A percentile compares a stretch with the other conserved stretches of the same genome.
These are phyloP conservation scores for Mrakia blollopis DNA, from an alignment of 768 basidiomycete genomes.

Conservation along the genomic window DNA sequence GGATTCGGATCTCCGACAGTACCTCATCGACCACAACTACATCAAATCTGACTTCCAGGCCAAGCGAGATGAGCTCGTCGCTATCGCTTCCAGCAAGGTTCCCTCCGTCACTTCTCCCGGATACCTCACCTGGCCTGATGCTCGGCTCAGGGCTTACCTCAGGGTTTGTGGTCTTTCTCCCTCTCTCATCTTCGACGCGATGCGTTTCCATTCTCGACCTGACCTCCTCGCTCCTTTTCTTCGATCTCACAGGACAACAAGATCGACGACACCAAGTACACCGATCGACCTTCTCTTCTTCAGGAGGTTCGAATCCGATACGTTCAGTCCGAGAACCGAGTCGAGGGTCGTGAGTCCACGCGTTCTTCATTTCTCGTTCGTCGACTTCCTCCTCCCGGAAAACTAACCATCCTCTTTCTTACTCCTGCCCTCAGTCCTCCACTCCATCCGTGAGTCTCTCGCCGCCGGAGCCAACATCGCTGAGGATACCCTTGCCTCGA, in stretches of 20 bases:
- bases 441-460: conserved; percentile 61
- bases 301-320: conserved; percentile 58
- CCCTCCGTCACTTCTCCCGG: conserved; percentile 52
- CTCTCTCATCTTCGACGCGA: not conserved
- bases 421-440: conserved; percentile 46
- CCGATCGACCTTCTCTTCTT: conserved; percentile 66
- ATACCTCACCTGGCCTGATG: conserved; percentile 88
- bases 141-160: conserved; percentile 76
- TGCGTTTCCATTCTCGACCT: not conserved
- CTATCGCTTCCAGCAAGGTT: conserved; percentile 49
- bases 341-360: conserved; percentile 47
- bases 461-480: conserved; percentile 63
- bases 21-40: conserved; percentile 70
- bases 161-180: conserved; percentile 41
- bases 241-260: conserved; percentile 54
- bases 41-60: conserved; percentile 56
- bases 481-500: conserved; percentile 62
- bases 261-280: conserved; percentile 61
- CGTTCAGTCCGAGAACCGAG: conserved; percentile 59
- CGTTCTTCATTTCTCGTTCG: not conserved
- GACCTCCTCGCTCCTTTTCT: no score
- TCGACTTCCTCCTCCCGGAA: not conserved
- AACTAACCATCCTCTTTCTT: no score
- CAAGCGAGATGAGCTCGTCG: conserved; percentile 60
- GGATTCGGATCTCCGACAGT: conserved; percentile 60